A percentile compares a stretch with the other conserved stretches of the same genome.
Conservation (phyloP, 2,329 filamentous ascomycete species). For the Colletotrichum sp. region DNA sequence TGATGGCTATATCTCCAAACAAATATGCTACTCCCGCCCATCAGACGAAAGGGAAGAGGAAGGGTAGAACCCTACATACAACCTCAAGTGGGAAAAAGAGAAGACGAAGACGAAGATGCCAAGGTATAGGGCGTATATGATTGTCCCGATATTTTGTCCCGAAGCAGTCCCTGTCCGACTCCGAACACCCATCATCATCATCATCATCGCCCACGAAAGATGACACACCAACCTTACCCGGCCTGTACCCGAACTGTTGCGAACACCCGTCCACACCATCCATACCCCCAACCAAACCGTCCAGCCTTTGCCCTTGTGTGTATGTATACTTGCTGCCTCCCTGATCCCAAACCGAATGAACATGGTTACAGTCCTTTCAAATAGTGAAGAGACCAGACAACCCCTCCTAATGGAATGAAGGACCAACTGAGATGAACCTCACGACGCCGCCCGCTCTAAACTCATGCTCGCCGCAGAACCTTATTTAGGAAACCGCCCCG, state of each 20-base stretch:
- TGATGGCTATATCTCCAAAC: conserved; percentile 2
- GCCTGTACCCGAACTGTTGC: not conserved
- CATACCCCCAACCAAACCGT: not conserved
- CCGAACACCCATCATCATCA: not conserved
- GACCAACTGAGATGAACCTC: not conserved
- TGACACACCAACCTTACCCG: not conserved
- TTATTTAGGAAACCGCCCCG: conserved; percentile 38
- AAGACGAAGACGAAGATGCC: not conserved
- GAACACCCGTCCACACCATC: not conserved
- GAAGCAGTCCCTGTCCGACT: not conserved
- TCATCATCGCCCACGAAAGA: not conserved
- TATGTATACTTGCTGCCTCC: not conserved
- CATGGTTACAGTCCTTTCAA: not conserved
- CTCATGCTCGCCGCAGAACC: conserved; percentile 36
- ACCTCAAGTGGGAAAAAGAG: not conserved
- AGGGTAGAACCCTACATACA: not conserved
- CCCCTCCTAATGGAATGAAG: not conserved
- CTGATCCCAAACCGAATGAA: not conserved
- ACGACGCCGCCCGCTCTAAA: not conserved
- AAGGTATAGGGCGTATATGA: not conserved
- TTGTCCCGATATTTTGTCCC: not conserved
- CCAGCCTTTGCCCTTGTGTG: not conserved
- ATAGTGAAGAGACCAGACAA: not conserved
- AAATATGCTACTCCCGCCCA: not conserved
- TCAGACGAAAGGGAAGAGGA: not conserved